Percentiles rank a stretch among this genome's conserved stretches.
phyloP scores from a whole-genome alignment of 768 basidiomycete species.

The Lactarius sp. region DNA sequence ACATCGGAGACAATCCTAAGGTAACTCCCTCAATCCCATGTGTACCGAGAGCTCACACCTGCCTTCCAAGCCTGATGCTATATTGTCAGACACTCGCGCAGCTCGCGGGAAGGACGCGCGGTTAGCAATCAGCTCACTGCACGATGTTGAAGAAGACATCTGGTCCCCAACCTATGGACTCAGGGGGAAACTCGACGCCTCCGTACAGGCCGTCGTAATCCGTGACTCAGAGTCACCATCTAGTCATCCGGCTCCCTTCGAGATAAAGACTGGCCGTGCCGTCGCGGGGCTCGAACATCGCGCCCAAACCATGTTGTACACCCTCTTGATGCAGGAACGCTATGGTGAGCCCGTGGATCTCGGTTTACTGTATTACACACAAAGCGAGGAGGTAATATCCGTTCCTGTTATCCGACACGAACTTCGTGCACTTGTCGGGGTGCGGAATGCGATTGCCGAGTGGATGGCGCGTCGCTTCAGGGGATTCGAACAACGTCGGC shows the following conservation, averaged over 20 bases:
- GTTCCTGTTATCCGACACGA: constrained; percentile 82
- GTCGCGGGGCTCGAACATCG: constrained; percentile 84
- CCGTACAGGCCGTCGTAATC: constrained; percentile 62
- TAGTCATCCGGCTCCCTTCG: constrained; percentile 65
- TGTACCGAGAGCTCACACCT: constrained; percentile 6
- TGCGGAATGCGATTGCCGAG: constrained; percentile 78
- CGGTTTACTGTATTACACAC: constrained; percentile 92
- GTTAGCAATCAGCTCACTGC: constrained; percentile 68
- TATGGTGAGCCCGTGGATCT: constrained; percentile 76
- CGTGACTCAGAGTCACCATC: constrained; percentile 29
- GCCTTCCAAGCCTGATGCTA: constrained; percentile 49
- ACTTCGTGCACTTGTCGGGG: constrained; percentile 72
- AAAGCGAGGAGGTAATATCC: constrained; percentile 78
- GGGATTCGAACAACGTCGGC: constrained; percentile 21
- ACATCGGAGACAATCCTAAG: constrained; percentile 61
- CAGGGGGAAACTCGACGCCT: constrained; percentile 94
- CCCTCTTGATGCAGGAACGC: constrained; percentile 84
- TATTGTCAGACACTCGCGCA: constrained; percentile 64
- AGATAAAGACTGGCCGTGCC: constrained; percentile 91
- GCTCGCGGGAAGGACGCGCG: constrained; percentile 43
- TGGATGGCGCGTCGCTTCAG: constrained; percentile 58
- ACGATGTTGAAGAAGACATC: constrained; percentile 95
- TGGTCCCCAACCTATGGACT: constrained; percentile 94
- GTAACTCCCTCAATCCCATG: constrained; percentile 34
- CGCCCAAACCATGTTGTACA: constrained; percentile 97